Percentiles rank a stretch among this genome's conserved stretches.
phyloP scores from a whole-genome alignment of 805 yeast species.

The Sungouiozyma intestinalis region DNA sequence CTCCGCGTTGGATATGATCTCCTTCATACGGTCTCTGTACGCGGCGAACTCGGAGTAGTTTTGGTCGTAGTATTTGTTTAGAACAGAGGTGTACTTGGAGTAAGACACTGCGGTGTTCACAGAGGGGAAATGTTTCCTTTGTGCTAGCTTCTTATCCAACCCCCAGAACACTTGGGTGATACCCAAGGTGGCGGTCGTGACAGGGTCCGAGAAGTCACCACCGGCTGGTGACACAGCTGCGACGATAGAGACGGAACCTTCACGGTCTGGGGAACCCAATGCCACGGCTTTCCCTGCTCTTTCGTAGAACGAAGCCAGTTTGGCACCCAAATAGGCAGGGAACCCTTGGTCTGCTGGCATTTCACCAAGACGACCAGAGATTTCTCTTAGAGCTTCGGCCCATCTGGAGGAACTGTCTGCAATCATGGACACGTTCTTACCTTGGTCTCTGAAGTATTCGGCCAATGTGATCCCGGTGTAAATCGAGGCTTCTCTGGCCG shows the following conservation, averaged over 20 bases:
- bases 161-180: conserved; percentile 99
- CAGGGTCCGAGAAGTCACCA: conserved; percentile 99
- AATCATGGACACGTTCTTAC: conserved; percentile 98
- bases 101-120: conserved; percentile 93
- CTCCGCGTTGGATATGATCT: conserved; percentile 92
- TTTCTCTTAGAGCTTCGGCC: conserved; percentile 99
- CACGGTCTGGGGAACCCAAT: conserved; percentile 91
- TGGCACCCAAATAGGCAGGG: conserved; percentile 99
- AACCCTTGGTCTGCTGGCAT: conserved; percentile 99
- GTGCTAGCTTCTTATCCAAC: conserved; percentile 96
- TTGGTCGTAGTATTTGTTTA: conserved; percentile 73
- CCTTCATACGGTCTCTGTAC: conserved; percentile 85
- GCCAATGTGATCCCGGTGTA: conserved; percentile 98
- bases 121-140: conserved; percentile 99
- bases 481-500: conserved; percentile 99
- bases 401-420: conserved; percentile 99
- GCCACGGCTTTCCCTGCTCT: conserved; percentile 97
- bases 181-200: conserved; percentile 96
- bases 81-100: conserved; percentile 87
- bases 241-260: conserved; percentile 97
- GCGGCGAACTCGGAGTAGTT: conserved; percentile 86
- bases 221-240: conserved; percentile 99
- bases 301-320: conserved; percentile 96
- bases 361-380: conserved; percentile 99
- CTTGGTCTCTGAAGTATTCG: conserved; percentile 99